Evolutionary conservation across 345 rosid species (phyloP).

Genomic region (Ailanthus altissimus): DNA sequence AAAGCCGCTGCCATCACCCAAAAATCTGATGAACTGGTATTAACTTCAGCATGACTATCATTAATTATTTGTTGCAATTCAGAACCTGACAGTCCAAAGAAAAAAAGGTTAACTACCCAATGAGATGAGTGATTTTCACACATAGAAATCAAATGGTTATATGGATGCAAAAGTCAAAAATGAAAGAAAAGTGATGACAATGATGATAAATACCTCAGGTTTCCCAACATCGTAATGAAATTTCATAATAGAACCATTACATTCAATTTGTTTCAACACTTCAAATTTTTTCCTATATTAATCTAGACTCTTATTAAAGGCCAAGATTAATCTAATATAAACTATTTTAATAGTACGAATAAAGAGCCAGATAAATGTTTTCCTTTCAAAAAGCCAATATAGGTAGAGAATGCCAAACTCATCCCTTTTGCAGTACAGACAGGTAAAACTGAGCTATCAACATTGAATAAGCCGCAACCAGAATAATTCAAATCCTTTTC

Average conservation of each 20-base stretch:
- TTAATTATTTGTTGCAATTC: constrained; percentile 58
- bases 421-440: neutral
- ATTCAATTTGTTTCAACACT: neutral
- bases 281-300: neutral
- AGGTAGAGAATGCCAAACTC: constrained; percentile 8
- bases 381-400: constrained; percentile 1
- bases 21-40: constrained; percentile 73
- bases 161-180: neutral
- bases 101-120: neutral
- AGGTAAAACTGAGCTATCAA: neutral
- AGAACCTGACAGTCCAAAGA: constrained; percentile 45
- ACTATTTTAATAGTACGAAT: neutral
- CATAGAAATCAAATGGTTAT: neutral
- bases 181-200: neutral
- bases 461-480: constrained; percentile 7
- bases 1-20: constrained; percentile 99
- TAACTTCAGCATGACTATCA: constrained; percentile 68
- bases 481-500: neutral
- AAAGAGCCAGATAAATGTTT: neutral
- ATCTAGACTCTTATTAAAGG: neutral
- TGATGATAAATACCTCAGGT: neutral
- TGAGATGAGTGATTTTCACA: neutral
- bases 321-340: neutral
- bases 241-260: neutral
- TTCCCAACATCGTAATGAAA: neutral